Conservation (phyloP, 73 alveolate genomes). For the Effrenium voratum region DNA sequence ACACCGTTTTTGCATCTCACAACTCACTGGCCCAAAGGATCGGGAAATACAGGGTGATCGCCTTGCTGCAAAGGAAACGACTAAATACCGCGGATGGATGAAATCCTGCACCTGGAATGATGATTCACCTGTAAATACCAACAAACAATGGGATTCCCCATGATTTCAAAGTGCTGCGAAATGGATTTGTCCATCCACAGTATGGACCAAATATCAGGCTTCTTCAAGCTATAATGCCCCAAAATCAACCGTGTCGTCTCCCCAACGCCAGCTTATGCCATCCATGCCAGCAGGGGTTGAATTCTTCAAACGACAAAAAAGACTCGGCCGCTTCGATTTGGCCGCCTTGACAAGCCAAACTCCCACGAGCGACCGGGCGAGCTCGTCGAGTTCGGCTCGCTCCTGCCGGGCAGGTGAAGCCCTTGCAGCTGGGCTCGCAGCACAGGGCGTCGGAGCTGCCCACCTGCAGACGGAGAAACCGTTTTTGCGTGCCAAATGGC, state of each 20-base stretch:
- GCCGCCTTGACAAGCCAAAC: neutral
- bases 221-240: no score
- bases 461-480: neutral
- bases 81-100: no score
- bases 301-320: neutral
- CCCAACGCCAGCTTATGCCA: neutral
- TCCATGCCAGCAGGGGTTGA: neutral
- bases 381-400: neutral
- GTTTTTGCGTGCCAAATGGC: neutral
- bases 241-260: neutral
- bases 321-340: neutral
- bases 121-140: no score
- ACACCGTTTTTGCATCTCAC: no score
- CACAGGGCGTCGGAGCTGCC: neutral
- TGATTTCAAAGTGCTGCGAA: no score
- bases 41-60: no score
- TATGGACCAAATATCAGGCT: no score
- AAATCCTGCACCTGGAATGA: no score
- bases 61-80: no score
- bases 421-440: slow-evolving; percentile 33
- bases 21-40: no score
- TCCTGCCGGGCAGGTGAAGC: neutral
- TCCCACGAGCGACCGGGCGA: neutral
- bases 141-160: no score
- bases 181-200: no score